phyloP scores from a whole-genome alignment of 2,329 filamentous ascomycete species.

The Mycosphaerella arachidis region DNA sequence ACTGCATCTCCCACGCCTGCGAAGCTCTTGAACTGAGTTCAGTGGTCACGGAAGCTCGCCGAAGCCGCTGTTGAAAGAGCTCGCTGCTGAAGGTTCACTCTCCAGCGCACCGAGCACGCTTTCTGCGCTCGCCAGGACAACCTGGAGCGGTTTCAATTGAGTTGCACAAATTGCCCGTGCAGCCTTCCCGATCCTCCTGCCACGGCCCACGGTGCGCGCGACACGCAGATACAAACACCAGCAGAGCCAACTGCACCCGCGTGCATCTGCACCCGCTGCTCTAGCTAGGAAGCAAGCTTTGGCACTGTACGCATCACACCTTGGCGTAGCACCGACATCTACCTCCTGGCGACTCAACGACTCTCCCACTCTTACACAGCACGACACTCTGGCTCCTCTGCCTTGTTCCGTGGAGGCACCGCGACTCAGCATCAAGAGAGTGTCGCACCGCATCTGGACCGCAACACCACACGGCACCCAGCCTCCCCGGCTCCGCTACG shows the following conservation, averaged over 20 bases:
- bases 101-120: no score
- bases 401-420: not conserved
- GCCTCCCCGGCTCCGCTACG: constrained; percentile 3
- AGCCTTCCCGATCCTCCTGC: not conserved
- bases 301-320: not conserved
- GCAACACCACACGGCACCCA: constrained; percentile 11
- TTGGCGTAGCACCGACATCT: not conserved
- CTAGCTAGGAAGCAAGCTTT: not conserved
- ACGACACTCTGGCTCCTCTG: not conserved
- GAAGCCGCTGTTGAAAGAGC: not conserved
- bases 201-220: not conserved
- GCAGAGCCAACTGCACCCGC: not conserved
- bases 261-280: not conserved
- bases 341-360: not conserved
- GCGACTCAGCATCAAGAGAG: constrained; percentile 7
- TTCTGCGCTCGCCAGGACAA: not conserved
- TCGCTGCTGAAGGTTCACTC: no score
- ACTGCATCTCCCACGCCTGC: no score
- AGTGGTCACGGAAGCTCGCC: no score
- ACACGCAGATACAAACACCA: not conserved
- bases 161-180: not conserved
- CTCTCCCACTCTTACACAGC: not conserved
- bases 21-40: no score
- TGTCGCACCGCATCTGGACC: constrained; percentile 11
- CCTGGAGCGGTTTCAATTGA: not conserved